Evolutionary conservation across 345 rosid genomes (phyloP).

Genomic region (Isatis tinctoria): DNA sequence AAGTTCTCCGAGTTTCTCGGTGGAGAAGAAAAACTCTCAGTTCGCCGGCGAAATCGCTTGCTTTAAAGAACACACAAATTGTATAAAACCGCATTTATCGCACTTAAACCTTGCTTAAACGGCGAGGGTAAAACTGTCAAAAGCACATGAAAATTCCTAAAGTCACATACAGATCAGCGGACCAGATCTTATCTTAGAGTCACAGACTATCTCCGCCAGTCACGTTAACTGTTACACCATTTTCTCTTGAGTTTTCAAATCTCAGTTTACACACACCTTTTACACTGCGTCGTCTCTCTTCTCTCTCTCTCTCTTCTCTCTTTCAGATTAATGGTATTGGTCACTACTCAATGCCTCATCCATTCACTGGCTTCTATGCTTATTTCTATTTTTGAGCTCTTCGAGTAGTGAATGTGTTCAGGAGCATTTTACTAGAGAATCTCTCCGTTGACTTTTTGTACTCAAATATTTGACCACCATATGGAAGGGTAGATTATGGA

Average conservation of each 20-base stretch:
- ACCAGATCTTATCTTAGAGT: no score
- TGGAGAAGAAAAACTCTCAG: not conserved
- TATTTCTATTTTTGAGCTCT: not conserved
- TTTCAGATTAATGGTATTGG: constrained; percentile 5
- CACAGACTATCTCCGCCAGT: constrained; percentile 15
- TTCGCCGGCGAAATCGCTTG: not conserved
- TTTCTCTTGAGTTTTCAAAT: constrained; percentile 26
- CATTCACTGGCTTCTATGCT: not conserved
- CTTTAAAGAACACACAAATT: no score
- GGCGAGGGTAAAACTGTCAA: no score
- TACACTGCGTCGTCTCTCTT: not conserved
- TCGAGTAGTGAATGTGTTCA: not conserved
- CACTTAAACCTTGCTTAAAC: no score
- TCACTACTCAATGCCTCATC: not conserved
- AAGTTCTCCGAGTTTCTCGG: not conserved
- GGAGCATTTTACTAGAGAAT: not conserved
- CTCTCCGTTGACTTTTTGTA: constrained; percentile 22
- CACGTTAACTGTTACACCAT: not conserved
- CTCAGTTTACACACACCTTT: constrained; percentile 34
- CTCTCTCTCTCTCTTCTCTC: constrained; percentile 4
- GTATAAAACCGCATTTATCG: no score
- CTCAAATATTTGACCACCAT: constrained; percentile 20
- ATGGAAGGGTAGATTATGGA: not conserved
- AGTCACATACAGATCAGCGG: no score
- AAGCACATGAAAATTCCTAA: no score